phyloP scores from a whole-genome alignment of 352 stramenopile species.

The Pythium apleroticum region DNA sequence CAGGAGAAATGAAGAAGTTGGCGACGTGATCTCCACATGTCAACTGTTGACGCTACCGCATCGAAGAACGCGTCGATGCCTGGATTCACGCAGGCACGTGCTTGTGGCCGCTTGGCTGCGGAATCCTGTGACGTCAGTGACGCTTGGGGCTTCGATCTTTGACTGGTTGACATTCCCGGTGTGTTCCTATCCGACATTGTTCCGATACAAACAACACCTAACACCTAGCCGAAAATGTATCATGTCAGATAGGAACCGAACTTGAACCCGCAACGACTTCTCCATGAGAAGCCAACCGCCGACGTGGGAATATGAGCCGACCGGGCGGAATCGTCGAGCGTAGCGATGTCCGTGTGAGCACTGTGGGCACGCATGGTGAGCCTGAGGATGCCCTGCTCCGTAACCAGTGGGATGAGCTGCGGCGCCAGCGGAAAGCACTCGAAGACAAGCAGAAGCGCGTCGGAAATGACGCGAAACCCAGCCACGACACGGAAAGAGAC shows the following conservation, averaged over 20 bases:
- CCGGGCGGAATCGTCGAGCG: background rate
- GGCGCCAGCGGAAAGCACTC: constrained; percentile 18
- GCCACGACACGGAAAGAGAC: background rate
- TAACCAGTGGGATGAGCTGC: constrained; percentile 10
- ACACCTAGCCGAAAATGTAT: too few species aligned
- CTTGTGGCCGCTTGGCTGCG: too few species aligned
- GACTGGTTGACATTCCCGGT: background rate
- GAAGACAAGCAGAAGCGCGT: constrained; percentile 16
- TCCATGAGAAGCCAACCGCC: background rate
- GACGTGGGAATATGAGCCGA: background rate
- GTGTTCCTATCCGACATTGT: background rate
- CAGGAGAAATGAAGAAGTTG: too few species aligned
- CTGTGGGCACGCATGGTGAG: background rate
- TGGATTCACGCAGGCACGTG: too few species aligned
- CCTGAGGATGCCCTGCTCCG: background rate
- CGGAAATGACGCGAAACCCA: background rate
- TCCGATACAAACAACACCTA: background rate
- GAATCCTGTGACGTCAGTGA: background rate
- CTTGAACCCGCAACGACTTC: background rate
- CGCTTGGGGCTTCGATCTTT: background rate
- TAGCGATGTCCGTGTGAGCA: background rate
- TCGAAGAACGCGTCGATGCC: too few species aligned
- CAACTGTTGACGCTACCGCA: too few species aligned
- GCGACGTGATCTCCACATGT: too few species aligned
- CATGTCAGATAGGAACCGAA: background rate